These are phyloP conservation scores for Paradendryphiella salina DNA, from an alignment of 2,329 filamentous ascomycete genomes.

Conservation along the genomic window DNA sequence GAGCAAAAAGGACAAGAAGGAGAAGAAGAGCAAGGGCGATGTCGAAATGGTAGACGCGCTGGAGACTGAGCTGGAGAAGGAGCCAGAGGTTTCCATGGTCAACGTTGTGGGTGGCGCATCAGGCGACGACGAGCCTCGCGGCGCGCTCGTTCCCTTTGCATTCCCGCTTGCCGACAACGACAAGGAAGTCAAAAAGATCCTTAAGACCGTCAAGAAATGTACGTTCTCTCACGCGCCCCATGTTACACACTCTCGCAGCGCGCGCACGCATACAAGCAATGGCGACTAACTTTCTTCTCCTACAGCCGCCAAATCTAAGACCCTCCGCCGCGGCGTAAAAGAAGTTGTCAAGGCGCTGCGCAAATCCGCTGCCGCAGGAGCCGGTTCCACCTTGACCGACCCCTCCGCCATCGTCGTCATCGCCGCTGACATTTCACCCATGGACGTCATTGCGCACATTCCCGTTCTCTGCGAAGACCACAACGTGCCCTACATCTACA, in stretches of 20 bases:
- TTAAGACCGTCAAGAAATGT: constrained; percentile 68
- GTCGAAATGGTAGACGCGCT: constrained; percentile 62
- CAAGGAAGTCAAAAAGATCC: constrained; percentile 69
- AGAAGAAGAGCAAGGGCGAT: constrained; percentile 68
- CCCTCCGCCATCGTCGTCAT: constrained; percentile 82
- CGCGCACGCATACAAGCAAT: not conserved
- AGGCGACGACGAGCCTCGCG: constrained; percentile 51
- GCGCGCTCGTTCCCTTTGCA: constrained; percentile 79
- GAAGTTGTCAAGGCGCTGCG: constrained; percentile 98
- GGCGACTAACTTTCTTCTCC: not conserved
- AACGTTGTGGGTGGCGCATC: constrained; percentile 47
- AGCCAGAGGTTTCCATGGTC: constrained; percentile 58
- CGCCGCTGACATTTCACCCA: constrained; percentile 94
- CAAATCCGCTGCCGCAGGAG: constrained; percentile 76
- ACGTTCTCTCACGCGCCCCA: constrained; percentile 24
- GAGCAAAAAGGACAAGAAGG: constrained; percentile 62
- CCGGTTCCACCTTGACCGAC: constrained; percentile 58
- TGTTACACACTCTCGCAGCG: constrained; percentile 7
- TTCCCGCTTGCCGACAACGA: constrained; percentile 73
- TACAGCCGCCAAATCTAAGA: constrained; percentile 89
- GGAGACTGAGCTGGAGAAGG: constrained; percentile 60
- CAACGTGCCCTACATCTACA: constrained; percentile 95
- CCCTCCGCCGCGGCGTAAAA: constrained; percentile 96
- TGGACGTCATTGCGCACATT: constrained; percentile 98
- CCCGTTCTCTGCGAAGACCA: constrained; percentile 98